Percentiles rank a stretch among this genome's conserved stretches.
These are phyloP conservation scores for Sambucus nigra DNA, from an alignment of 129 eudicot species.

Conservation along the genomic window DNA sequence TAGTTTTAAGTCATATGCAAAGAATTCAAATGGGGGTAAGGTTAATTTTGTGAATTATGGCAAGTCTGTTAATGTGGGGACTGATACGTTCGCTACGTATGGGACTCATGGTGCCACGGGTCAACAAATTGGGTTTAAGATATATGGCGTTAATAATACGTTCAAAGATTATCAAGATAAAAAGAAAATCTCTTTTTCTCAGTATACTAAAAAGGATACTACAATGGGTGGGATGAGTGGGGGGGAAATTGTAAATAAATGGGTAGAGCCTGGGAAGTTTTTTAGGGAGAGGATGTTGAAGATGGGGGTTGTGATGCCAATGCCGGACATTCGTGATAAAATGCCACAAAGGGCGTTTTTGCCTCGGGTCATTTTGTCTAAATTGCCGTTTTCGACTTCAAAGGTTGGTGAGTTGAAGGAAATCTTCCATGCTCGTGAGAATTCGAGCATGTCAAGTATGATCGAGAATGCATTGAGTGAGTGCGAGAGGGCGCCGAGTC, in stretches of 20 bases:
- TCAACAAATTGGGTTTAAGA: constrained; percentile 20
- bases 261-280: constrained; percentile 50
- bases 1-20: constrained; percentile 29
- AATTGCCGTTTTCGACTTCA: constrained; percentile 36
- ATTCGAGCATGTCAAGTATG: constrained; percentile 29
- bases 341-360: constrained; percentile 55
- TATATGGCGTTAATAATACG: constrained; percentile 35
- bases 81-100: constrained; percentile 37
- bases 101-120: constrained; percentile 22
- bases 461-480: constrained; percentile 23
- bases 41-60: constrained; percentile 38
- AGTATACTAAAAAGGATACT: constrained; percentile 13
- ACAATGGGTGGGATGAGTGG: not conserved
- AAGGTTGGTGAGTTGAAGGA: constrained; percentile 19
- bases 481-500: constrained; percentile 43
- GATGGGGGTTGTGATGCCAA: constrained; percentile 32
- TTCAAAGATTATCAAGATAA: constrained; percentile 44
- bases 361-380: constrained; percentile 35
- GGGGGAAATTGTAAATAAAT: constrained; percentile 9
- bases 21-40: constrained; percentile 22
- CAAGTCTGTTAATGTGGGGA: constrained; percentile 29
- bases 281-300: constrained; percentile 44
- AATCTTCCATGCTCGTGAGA: constrained; percentile 36
- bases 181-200: constrained; percentile 18
- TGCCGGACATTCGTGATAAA: constrained; percentile 48